Conservation (phyloP, 805 yeast genomes). For the Alloascoidea hylecoeti region DNA sequence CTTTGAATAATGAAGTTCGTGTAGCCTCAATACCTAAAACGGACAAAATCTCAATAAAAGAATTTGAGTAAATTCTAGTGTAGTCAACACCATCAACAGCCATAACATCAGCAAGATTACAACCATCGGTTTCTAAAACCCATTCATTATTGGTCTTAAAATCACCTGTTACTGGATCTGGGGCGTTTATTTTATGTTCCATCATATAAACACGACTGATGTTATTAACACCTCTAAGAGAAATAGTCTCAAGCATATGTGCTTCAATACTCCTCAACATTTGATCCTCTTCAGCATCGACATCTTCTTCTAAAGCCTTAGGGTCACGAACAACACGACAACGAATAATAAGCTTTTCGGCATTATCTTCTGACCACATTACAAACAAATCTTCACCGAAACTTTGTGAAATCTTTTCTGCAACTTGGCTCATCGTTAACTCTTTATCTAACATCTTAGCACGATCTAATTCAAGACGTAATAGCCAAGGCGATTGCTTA, state of each 20-base stretch:
- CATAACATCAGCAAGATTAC: slow-evolving; percentile 89
- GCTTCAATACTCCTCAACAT: slow-evolving; percentile 89
- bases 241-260: slow-evolving; percentile 90
- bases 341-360: slow-evolving; percentile 91
- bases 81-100: slow-evolving; percentile 92
- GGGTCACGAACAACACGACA: slow-evolving; percentile 98
- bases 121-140: slow-evolving; percentile 99
- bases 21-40: slow-evolving; percentile 99
- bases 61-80: slow-evolving; percentile 82
- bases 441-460: slow-evolving; percentile 98
- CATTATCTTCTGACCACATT: slow-evolving; percentile 98
- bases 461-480: slow-evolving; percentile 94
- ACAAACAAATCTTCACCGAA: slow-evolving; percentile 93
- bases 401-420: slow-evolving; percentile 83
- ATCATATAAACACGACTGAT: slow-evolving; percentile 69
- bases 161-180: slow-evolving; percentile 70
- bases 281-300: slow-evolving; percentile 93
- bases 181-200: slow-evolving; percentile 22
- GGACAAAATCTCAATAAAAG: slow-evolving; percentile 88
- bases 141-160: slow-evolving; percentile 85
- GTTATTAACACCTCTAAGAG: slow-evolving; percentile 92
- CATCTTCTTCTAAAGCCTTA: slow-evolving; percentile 83
- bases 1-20: slow-evolving; percentile 84
- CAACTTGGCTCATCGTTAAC: slow-evolving; percentile 95
- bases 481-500: slow-evolving; percentile 95